Evolutionary conservation across 352 stramenopile genomes (phyloP).

Genomic region (Phytophthora aleatoria): DNA sequence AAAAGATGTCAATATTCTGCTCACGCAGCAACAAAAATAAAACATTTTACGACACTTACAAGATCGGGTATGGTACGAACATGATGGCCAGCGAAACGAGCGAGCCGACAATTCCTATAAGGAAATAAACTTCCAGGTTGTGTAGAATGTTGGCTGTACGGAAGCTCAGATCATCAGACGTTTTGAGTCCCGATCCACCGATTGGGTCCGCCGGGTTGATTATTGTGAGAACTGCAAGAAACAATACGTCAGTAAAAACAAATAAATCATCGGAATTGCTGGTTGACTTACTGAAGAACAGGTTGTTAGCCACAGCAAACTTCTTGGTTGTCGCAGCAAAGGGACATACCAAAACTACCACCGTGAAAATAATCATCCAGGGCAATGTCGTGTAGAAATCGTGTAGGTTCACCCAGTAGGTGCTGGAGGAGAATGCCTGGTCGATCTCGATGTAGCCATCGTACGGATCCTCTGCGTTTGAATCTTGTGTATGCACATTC

Average conservation of each 20-base stretch:
- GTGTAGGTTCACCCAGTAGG: conserved; percentile 70
- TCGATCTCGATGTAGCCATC: conserved; percentile 60
- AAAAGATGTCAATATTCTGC: conserved; percentile 12
- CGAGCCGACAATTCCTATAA: conserved; percentile 66
- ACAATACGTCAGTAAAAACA: neutral
- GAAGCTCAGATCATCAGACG: conserved; percentile 47
- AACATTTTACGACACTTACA: conserved; percentile 43
- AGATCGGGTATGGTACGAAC: conserved; percentile 78
- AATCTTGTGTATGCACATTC: conserved; percentile 50
- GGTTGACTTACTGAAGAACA: conserved; percentile 68
- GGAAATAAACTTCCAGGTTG: conserved; percentile 74
- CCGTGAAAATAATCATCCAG: conserved; percentile 78
- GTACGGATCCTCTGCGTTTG: conserved; percentile 27
- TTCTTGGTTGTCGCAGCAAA: conserved; percentile 80
- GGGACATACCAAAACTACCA: conserved; percentile 58
- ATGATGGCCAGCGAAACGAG: conserved; percentile 69
- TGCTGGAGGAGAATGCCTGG: conserved; percentile 58
- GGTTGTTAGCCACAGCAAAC: conserved; percentile 78
- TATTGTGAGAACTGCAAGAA: conserved; percentile 63
- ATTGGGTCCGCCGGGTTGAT: conserved; percentile 68
- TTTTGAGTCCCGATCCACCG: conserved; percentile 53
- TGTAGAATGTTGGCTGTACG: conserved; percentile 58
- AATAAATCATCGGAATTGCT: neutral
- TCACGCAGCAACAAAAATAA: neutral
- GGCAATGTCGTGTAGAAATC: conserved; percentile 73